Evolutionary conservation across 2,329 filamentous ascomycete species (phyloP).

Genomic region (Aspergillus aculeatinus): DNA sequence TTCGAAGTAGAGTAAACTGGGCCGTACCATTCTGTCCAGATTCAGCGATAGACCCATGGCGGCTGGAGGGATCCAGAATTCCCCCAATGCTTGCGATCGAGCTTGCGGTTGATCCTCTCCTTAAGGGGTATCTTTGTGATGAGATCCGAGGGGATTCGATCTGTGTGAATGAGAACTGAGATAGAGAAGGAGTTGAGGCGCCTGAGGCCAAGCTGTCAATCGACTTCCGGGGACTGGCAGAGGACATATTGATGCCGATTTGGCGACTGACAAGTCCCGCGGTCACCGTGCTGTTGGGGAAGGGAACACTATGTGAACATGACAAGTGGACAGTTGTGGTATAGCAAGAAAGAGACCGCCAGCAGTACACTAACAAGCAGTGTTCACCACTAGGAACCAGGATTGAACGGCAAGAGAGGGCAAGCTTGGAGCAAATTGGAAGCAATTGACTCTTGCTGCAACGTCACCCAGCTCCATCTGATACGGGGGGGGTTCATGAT

Average conservation of each 20-base stretch:
- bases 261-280: slow-evolving; percentile 34
- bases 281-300: slow-evolving; percentile 30
- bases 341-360: slow-evolving; percentile 5
- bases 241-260: slow-evolving; percentile 56
- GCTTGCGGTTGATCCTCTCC: slow-evolving; percentile 81
- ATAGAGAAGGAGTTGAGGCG: slow-evolving; percentile 51
- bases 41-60: slow-evolving; percentile 64
- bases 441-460: slow-evolving; percentile 9
- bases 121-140: slow-evolving; percentile 38
- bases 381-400: slow-evolving; percentile 1
- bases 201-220: slow-evolving; percentile 63
- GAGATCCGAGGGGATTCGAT: slow-evolving; percentile 38
- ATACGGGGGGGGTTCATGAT: slow-evolving; percentile 30
- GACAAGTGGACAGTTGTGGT: slow-evolving; percentile 30
- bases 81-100: slow-evolving; percentile 86
- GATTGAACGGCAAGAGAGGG: slow-evolving; percentile 3
- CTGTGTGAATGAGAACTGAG: slow-evolving; percentile 48
- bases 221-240: slow-evolving; percentile 62
- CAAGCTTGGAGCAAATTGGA: not conserved
- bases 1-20: not conserved
- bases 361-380: slow-evolving; percentile 4
- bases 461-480: slow-evolving; percentile 20
- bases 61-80: slow-evolving; percentile 67
- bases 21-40: slow-evolving; percentile 74
- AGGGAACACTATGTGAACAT: slow-evolving; percentile 36